Conservation (phyloP, 768 basidiomycete species). For the Terana coerulea region DNA sequence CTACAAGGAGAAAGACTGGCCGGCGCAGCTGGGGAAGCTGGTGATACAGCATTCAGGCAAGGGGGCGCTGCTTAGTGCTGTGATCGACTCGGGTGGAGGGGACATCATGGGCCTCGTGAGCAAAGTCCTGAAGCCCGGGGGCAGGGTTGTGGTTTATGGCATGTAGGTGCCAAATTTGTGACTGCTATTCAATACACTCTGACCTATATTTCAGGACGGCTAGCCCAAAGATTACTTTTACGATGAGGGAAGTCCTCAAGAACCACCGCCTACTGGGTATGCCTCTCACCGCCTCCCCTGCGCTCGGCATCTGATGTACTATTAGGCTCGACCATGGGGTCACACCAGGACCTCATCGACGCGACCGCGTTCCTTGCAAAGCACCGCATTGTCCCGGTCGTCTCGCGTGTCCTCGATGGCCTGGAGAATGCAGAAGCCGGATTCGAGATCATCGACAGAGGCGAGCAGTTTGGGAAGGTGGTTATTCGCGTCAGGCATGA, state of each 20-base stretch:
- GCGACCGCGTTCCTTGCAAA: slow-evolving; percentile 67
- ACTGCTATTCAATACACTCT: slow-evolving; percentile 3
- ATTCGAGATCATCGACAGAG: slow-evolving; percentile 60
- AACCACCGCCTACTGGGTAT: slow-evolving; percentile 72
- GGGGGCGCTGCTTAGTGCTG: slow-evolving; percentile 29
- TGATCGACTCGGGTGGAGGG: slow-evolving; percentile 47
- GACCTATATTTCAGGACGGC: slow-evolving; percentile 48
- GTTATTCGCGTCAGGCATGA: slow-evolving; percentile 44
- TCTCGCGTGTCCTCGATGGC: slow-evolving; percentile 68
- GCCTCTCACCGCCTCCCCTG: slow-evolving; percentile 10
- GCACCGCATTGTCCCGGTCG: slow-evolving; percentile 65
- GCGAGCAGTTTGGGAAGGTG: slow-evolving; percentile 77
- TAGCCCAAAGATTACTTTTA: slow-evolving; percentile 53
- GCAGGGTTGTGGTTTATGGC: slow-evolving; percentile 35
- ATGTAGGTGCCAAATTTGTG: slow-evolving; percentile 30
- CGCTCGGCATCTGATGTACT: background rate
- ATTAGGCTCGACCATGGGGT: slow-evolving; percentile 83
- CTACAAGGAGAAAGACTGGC: slow-evolving; percentile 53
- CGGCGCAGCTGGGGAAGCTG: slow-evolving; percentile 28
- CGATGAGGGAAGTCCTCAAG: slow-evolving; percentile 75
- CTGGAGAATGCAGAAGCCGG: slow-evolving; percentile 63
- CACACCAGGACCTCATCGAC: slow-evolving; percentile 64
- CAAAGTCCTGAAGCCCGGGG: slow-evolving; percentile 34
- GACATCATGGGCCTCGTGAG: slow-evolving; percentile 32
- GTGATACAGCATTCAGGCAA: slow-evolving; percentile 25